Conservation (phyloP, 352 stramenopile genomes). For the Phytophthora quininea region DNA sequence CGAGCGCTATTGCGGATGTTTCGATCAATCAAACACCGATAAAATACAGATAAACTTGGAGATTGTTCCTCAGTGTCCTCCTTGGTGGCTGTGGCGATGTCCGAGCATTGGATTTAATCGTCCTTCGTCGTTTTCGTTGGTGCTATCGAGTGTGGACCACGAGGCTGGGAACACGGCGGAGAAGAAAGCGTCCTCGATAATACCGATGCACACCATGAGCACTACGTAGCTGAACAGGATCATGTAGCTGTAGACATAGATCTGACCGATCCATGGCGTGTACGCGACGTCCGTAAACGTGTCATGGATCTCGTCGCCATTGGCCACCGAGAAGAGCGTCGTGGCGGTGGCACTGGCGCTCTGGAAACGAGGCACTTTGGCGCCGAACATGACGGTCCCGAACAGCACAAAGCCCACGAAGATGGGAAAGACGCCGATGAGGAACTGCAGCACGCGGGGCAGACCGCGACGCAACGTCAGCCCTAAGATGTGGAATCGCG, state of each 20-base stretch:
- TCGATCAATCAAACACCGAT: no score
- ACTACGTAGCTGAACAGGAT: conserved; percentile 91
- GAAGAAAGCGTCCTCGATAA: conserved; percentile 91
- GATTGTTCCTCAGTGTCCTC: neutral
- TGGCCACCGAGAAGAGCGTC: conserved; percentile 86
- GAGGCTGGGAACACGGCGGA: conserved; percentile 73
- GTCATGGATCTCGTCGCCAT: conserved; percentile 89
- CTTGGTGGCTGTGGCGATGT: conserved; percentile 10
- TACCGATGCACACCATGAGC: conserved; percentile 89
- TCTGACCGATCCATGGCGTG: conserved; percentile 75
- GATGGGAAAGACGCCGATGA: conserved; percentile 83
- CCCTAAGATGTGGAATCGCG: conserved; percentile 77
- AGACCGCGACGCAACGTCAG: conserved; percentile 73
- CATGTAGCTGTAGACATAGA: conserved; percentile 90
- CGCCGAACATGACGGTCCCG: conserved; percentile 86
- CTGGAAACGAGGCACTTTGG: conserved; percentile 81
- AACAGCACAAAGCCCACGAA: conserved; percentile 89
- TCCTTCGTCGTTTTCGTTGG: conserved; percentile 9
- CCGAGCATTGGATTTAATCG: conserved; percentile 4
- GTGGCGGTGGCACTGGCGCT: conserved; percentile 65
- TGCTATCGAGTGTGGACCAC: conserved; percentile 42
- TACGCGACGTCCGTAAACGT: conserved; percentile 82
- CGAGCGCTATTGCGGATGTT: no score
- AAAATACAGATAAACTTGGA: no score
- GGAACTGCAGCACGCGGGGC: conserved; percentile 77